These are phyloP conservation scores for Akebia trifoliata DNA, from an alignment of 164 flowering plant species.

Conservation along the genomic window DNA sequence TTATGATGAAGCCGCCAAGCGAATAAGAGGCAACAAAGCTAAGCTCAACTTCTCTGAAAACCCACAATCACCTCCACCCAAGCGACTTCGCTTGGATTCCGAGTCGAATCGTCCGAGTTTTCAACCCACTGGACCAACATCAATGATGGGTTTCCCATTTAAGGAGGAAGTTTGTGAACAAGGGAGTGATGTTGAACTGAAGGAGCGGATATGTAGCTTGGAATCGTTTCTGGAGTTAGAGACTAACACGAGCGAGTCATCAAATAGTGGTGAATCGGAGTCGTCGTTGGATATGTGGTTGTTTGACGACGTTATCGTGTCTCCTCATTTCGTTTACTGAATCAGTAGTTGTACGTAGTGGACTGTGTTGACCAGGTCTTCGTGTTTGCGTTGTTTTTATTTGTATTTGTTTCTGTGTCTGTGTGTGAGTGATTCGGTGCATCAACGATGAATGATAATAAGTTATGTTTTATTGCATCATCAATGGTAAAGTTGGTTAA, in stretches of 20 bases:
- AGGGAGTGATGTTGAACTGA: conserved; percentile 18
- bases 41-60: conserved; percentile 55
- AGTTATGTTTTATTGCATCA: no score
- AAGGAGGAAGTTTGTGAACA: conserved; percentile 1
- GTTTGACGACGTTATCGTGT: conserved; percentile 13
- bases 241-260: conserved; percentile 10
- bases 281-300: conserved; percentile 31
- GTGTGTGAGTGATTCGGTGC: no score
- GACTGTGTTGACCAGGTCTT: no score
- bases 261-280: conserved; percentile 2
- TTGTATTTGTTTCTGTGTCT: no score
- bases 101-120: not conserved
- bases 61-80: conserved; percentile 22
- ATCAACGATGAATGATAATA: no score
- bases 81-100: conserved; percentile 18
- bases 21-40: conserved; percentile 73
- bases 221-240: conserved; percentile 52
- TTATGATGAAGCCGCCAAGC: conserved; percentile 61
- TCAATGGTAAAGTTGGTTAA: no score
- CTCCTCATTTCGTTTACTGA: not conserved
- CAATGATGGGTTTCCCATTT: not conserved
- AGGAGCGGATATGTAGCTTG: conserved; percentile 41
- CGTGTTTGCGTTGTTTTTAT: no score
- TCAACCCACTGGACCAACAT: not conserved
- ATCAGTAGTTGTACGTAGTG: no score